Evolutionary conservation across 805 yeast species (phyloP).

Genomic region (Lipomyces orientalis): DNA sequence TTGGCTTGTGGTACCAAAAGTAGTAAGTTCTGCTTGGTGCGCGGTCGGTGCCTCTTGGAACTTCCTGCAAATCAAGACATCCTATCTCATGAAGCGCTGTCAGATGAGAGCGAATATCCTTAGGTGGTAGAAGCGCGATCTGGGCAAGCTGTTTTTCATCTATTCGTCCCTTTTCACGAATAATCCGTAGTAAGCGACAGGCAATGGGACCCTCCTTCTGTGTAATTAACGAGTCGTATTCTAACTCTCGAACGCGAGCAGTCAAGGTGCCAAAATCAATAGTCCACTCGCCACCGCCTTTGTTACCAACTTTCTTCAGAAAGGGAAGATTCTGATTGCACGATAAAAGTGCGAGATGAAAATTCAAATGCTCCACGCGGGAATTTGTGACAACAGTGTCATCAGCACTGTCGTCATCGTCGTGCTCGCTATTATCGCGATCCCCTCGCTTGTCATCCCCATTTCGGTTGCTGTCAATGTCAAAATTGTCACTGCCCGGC

Average conservation of each 20-base stretch:
- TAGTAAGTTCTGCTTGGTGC: constrained; percentile 88
- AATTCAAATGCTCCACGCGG: constrained; percentile 21
- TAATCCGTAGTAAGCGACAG: constrained; percentile 75
- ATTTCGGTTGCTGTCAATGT: constrained; percentile 31
- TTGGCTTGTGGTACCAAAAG: constrained; percentile 73
- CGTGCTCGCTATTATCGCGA: constrained; percentile 40
- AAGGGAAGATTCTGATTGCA: constrained; percentile 60
- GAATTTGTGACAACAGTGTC: constrained; percentile 19
- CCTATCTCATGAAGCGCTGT: constrained; percentile 70
- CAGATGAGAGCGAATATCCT: constrained; percentile 73
- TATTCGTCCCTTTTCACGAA: constrained; percentile 69
- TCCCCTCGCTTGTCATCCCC: constrained; percentile 40
- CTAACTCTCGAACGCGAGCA: constrained; percentile 41
- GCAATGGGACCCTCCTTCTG: constrained; percentile 55
- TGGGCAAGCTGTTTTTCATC: constrained; percentile 81
- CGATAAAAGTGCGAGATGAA: constrained; percentile 71
- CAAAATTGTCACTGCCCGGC: background rate
- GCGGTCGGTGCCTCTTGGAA: constrained; percentile 88
- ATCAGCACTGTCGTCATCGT: constrained; percentile 35
- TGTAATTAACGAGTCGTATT: constrained; percentile 47
- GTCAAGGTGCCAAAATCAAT: constrained; percentile 46
- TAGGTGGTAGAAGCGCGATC: constrained; percentile 75
- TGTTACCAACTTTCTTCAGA: constrained; percentile 58
- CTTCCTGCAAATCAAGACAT: constrained; percentile 86
- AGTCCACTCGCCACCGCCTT: constrained; percentile 55